Evolutionary conservation across 2,329 filamentous ascomycete species (phyloP), one percentile per base, ranked within the genome.

Genomic region (Claviceps maximensis): DNA sequence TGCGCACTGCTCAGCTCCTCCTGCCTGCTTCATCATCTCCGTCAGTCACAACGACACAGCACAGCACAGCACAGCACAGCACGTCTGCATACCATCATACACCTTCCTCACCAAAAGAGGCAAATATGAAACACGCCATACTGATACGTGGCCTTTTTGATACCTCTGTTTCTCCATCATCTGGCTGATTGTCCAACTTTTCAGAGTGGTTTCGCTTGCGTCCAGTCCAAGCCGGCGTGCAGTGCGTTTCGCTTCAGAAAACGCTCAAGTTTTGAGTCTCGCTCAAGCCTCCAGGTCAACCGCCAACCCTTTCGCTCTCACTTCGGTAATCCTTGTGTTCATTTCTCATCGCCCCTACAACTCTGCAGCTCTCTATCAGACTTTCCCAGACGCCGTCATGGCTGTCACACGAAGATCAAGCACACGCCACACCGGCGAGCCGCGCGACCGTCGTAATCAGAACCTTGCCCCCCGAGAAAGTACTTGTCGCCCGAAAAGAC

Each of bases 351-450:
- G 13, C 33, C 4, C 1, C n/a, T n/a, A 21, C 19, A 21, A 10
- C 40, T 41, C 40, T 21, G 40, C 40, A 41, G 40, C 8, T n/a
- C 10, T 5, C 19, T 9, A 19, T n/a, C 10, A 19, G 19, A 23
- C 15, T 45, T 46, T 17, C 4, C 27, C 21, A 42, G 40, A 38
- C 10, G 12, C 13, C 31, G 13, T 33, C 25, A 67, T 67, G 65
- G 61, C 62, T 41, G 57, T 61, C 36, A 67, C 62, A 38, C 59
- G 63, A 55, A 62, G 41, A 9, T 48, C 48, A 45, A 23, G 51
- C 17, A 45, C 54, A 33, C n/a, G 31, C 33, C 53, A 36, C 10
- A 12, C 41, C 23, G 23, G 31, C 46, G 27, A 19, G 49, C 27
- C 29, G 51, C 47, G 56, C 21, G 49, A 56, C 51, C 58, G 56